A percentile compares a stretch with the other conserved stretches of the same genome.
Evolutionary conservation across 805 yeast genomes (phyloP).

Genomic region (Schwanniomyces pseudopolymorphus): DNA sequence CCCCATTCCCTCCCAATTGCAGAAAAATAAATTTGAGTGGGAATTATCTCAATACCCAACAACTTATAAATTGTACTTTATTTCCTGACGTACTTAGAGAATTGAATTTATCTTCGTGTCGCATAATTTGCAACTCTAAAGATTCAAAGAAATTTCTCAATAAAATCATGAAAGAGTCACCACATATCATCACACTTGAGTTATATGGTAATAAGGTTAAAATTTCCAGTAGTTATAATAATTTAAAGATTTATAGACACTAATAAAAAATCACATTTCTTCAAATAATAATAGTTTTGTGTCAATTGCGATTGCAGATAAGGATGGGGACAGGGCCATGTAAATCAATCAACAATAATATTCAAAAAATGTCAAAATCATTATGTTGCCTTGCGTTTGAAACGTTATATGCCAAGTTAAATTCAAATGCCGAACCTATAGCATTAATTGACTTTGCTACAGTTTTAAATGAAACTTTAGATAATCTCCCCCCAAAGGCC

Average conservation of each 20-base stretch:
- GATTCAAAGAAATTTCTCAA: not conserved
- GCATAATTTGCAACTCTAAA: not conserved
- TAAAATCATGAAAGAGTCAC: not conserved
- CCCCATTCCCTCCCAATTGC: constrained; percentile 13
- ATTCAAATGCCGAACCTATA: constrained; percentile 10
- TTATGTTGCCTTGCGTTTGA: constrained; percentile 41
- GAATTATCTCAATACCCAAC: constrained; percentile 14
- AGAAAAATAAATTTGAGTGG: constrained; percentile 19
- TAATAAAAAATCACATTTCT: not conserved
- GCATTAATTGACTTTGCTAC: constrained; percentile 14
- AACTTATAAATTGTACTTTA: constrained; percentile 4
- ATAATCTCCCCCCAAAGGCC: constrained; percentile 20
- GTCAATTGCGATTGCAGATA: not conserved
- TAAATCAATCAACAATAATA: not conserved
- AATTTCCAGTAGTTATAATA: not conserved
- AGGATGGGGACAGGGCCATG: not conserved
- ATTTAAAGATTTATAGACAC: not conserved
- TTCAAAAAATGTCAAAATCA: constrained; percentile 32
- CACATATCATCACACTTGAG: not conserved
- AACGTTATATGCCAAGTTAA: constrained; percentile 21
- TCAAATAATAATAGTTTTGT: not conserved
- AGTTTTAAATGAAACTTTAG: constrained; percentile 9
- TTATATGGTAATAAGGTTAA: not conserved
- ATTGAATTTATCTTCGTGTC: constrained; percentile 16
- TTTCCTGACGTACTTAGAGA: constrained; percentile 10